Evolutionary conservation across 2,329 filamentous ascomycete genomes (phyloP).

Genomic region (Bipolaris bicolor): DNA sequence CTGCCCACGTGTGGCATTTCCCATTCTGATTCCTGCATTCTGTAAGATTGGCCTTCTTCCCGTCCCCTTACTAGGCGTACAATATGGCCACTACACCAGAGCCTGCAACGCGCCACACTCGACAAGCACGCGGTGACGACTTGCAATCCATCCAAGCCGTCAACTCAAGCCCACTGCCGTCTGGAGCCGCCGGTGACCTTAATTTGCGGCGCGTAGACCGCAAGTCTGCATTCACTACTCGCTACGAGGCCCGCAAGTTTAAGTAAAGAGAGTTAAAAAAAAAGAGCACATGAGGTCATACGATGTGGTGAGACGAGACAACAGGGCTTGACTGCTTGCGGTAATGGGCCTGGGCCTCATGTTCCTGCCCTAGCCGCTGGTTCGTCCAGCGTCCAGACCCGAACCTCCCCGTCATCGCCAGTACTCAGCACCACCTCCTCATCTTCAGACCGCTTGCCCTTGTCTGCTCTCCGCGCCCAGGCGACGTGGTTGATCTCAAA

Average conservation of each 20-base stretch:
- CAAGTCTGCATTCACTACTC: neutral
- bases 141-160: too few species aligned
- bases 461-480: constrained; percentile 83
- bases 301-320: neutral
- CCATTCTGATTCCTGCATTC: constrained; percentile 22
- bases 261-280: neutral
- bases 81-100: too few species aligned
- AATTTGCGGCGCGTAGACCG: neutral
- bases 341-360: constrained; percentile 1
- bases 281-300: constrained; percentile 3
- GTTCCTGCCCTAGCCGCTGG: neutral
- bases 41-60: constrained; percentile 2
- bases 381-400: constrained; percentile 70
- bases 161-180: too few species aligned
- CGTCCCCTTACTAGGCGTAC: neutral
- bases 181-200: neutral
- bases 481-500: constrained; percentile 93
- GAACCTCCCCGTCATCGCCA: constrained; percentile 88
- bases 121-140: too few species aligned
- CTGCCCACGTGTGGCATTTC: constrained; percentile 26
- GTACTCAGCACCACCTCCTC: constrained; percentile 91
- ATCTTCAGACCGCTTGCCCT: constrained; percentile 61
- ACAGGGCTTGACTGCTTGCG: neutral
- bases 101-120: too few species aligned
- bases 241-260: neutral